Evolutionary conservation across 1,284 basidiomycete genomes (phyloP), one percentile per base, ranked within the genome.

Genomic region (Sanguinoderma infundibulare): DNA sequence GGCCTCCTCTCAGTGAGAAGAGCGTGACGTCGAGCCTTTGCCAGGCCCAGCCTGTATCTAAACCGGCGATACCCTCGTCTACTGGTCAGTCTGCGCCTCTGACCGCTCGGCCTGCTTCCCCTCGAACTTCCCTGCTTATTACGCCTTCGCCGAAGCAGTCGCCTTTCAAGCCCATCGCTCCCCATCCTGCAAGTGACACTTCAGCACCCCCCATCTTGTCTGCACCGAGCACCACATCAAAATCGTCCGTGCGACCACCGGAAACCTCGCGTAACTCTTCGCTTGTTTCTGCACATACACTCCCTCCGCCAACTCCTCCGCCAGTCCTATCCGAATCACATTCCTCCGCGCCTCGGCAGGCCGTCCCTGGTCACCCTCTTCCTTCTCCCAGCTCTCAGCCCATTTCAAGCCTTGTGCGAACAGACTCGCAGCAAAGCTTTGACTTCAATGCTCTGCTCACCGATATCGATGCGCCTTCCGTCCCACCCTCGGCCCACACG

Each of bases 11-110:
- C 30, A 51, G 49, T 34, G 49, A 51, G 49, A 30, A 51, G 49
- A 51, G 49, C 49, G 49, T 51, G 34, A 51, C 49, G 49, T 51
- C 49, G 49, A 51, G 49, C 49, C 49, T 22, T 51, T 34, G 10
- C 30, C 49, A 51, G 49, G 49, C 49, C 34, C n/a, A 30, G 34
- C 34, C 49, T 32, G 46, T 49, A 17, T 9, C 32, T 49, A 6
- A 20, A 3, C 28, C 46, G 49, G 1, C 30, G 9, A 32, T 30
- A 14, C 10, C 32, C 3, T 22, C 47, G 22, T 20, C 34, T 51
- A n/a, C n/a, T n/a, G n/a, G n/a, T n/a, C 2, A 10, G 32, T 6
- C 22, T 12, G n/a, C 28, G 17, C 28, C 3, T 32, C 20, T 32
- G n/a, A 0, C 30, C 22, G n/a, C n/a, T n/a, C n/a, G n/a, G n/a